Evolutionary conservation across 495 filamentous ascomycete species (phyloP).

Genomic region (Tuber melanosporum): DNA sequence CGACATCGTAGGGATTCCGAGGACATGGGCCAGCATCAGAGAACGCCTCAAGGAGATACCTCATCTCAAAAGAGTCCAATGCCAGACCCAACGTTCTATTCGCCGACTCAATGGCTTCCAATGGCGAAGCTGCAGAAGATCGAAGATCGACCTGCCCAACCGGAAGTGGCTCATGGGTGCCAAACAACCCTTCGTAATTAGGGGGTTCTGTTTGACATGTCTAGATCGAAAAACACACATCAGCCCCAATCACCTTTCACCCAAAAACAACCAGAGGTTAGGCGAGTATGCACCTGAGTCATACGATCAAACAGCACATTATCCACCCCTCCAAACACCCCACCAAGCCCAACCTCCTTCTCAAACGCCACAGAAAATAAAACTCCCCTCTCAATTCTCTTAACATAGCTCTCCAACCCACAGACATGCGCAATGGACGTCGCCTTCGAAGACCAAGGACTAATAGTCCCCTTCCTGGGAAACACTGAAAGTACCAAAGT

Average conservation of each 20-base stretch:
- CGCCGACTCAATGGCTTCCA: constrained; percentile 67
- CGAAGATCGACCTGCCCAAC: constrained; percentile 68
- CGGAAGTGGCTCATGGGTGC: constrained; percentile 61
- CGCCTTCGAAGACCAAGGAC: constrained; percentile 94
- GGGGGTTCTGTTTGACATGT: constrained; percentile 59
- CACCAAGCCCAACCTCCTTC: not conserved
- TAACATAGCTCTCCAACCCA: constrained; percentile 62
- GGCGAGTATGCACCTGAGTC: constrained; percentile 52
- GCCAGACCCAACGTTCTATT: constrained; percentile 78
- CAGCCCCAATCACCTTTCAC: not conserved
- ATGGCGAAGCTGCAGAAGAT: constrained; percentile 54
- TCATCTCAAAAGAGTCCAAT: constrained; percentile 79
- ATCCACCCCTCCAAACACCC: constrained; percentile 49
- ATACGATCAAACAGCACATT: constrained; percentile 74
- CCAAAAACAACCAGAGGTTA: not conserved
- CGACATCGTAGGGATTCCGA: constrained; percentile 76
- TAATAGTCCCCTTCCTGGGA: constrained; percentile 76
- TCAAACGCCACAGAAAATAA: constrained; percentile 60
- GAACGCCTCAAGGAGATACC: constrained; percentile 86
- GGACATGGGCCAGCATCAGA: constrained; percentile 60
- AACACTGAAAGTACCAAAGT: constrained; percentile 56
- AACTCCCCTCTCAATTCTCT: constrained; percentile 82
- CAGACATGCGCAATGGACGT: constrained; percentile 92
- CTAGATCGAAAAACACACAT: constrained; percentile 44
- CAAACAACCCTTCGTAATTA: constrained; percentile 68